Evolutionary conservation across 2,329 filamentous ascomycete genomes (phyloP).

Genomic region (Penicillium thymicola): DNA sequence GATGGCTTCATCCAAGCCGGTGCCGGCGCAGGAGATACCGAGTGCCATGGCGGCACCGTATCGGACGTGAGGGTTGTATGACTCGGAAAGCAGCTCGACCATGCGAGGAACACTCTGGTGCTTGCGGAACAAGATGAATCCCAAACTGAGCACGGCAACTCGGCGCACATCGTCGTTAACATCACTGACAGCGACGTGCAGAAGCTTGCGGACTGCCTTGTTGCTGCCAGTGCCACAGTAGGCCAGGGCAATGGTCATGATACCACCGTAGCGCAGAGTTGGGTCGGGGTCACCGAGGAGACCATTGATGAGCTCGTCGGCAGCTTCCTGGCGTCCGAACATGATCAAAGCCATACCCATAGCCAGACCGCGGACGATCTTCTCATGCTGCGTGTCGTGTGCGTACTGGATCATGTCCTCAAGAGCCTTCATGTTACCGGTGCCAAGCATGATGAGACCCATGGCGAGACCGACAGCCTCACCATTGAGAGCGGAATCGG

Average conservation of each 20-base stretch:
- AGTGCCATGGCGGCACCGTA: slow-evolving; percentile 98
- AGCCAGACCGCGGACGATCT: slow-evolving; percentile 93
- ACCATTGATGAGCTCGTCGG: slow-evolving; percentile 90
- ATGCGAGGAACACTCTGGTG: slow-evolving; percentile 95
- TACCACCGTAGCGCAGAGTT: slow-evolving; percentile 90
- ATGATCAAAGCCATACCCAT: slow-evolving; percentile 98
- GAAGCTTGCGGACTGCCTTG: slow-evolving; percentile 92
- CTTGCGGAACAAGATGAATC: slow-evolving; percentile 98
- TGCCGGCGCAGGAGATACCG: slow-evolving; percentile 95
- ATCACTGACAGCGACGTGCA: slow-evolving; percentile 95
- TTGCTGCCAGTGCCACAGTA: slow-evolving; percentile 98
- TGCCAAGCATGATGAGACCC: slow-evolving; percentile 97
- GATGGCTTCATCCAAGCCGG: slow-evolving; percentile 91
- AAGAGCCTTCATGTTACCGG: slow-evolving; percentile 88
- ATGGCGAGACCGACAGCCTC: slow-evolving; percentile 94
- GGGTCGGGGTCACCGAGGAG: slow-evolving; percentile 91
- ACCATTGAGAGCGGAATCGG: slow-evolving; percentile 92
- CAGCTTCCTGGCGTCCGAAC: slow-evolving; percentile 92
- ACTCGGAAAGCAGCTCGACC: slow-evolving; percentile 96
- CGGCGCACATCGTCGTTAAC: slow-evolving; percentile 96
- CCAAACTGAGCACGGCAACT: slow-evolving; percentile 94
- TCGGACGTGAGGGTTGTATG: slow-evolving; percentile 96
- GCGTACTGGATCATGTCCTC: slow-evolving; percentile 98
- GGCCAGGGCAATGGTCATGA: slow-evolving; percentile 96
- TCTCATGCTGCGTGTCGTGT: slow-evolving; percentile 97